Percentiles rank a stretch among this genome's conserved stretches.
These are phyloP conservation scores for Pisolithus albus DNA, from an alignment of 768 basidiomycete genomes.

Conservation along the genomic window DNA sequence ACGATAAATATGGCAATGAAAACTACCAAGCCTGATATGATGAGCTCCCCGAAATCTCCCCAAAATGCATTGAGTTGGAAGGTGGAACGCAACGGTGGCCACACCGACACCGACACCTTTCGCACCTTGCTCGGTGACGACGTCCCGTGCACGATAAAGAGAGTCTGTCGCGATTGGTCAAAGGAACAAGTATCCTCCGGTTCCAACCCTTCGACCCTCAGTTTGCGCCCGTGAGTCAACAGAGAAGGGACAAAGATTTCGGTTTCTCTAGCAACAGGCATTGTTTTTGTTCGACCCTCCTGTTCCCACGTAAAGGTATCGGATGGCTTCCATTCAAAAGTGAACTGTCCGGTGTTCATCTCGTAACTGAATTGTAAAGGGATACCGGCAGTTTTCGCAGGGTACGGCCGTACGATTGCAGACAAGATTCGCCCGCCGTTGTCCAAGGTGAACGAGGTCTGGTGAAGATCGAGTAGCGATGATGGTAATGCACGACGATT, in stretches of 20 bases:
- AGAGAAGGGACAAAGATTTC: constrained; percentile 74
- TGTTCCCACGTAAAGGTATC: constrained; percentile 22
- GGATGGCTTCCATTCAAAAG: constrained; percentile 52
- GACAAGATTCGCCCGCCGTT: constrained; percentile 74
- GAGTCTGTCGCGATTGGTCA: constrained; percentile 64
- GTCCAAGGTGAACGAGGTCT: constrained; percentile 66
- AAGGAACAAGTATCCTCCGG: constrained; percentile 47
- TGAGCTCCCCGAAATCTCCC: constrained; percentile 44
- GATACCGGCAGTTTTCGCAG: constrained; percentile 83
- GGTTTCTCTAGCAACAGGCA: constrained; percentile 48
- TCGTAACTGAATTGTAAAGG: constrained; percentile 73
- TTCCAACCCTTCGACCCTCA: constrained; percentile 53
- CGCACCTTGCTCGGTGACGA: constrained; percentile 41
- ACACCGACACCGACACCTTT: constrained; percentile 47
- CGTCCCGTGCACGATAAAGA: constrained; percentile 53
- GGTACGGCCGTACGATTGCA: constrained; percentile 83
- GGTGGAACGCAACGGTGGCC: constrained; percentile 42
- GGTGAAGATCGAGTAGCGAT: constrained; percentile 49
- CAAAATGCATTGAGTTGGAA: constrained; percentile 61
- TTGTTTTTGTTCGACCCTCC: neutral
- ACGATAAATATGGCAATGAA: constrained; percentile 26
- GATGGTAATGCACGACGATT: constrained; percentile 48
- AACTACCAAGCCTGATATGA: constrained; percentile 26
- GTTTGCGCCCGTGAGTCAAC: constrained; percentile 48
- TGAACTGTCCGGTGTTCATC: constrained; percentile 62